Conservation (phyloP, 116 monocot species). For the Thalassia testudinum region DNA sequence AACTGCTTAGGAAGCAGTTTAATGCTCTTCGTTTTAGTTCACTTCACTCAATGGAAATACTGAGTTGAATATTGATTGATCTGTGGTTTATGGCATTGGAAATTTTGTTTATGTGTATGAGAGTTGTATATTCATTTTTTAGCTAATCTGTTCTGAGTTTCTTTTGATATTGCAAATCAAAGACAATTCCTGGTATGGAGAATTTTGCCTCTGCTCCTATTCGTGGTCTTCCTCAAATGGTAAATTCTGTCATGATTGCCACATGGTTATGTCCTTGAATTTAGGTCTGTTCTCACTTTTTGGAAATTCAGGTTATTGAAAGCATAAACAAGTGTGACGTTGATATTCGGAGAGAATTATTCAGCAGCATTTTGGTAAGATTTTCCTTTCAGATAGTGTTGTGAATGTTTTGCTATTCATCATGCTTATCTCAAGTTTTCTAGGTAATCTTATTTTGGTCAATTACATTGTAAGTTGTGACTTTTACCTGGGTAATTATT, state of each 20-base stretch:
- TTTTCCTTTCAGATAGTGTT: not conserved
- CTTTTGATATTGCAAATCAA: constrained; percentile 2
- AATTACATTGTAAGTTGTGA: too few species aligned
- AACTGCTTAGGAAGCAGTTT: too few species aligned
- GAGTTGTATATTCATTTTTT: too few species aligned
- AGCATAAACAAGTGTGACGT: constrained; percentile 96
- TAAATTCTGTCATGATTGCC: constrained; percentile 13
- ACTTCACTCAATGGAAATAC: too few species aligned
- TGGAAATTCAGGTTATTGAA: constrained; percentile 54
- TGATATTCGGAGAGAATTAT: constrained; percentile 86
- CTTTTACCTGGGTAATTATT: too few species aligned
- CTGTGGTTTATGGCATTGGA: too few species aligned
- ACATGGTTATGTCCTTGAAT: not conserved
- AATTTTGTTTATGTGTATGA: too few species aligned
- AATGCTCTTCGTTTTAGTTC: too few species aligned
- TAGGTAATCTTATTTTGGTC: not conserved
- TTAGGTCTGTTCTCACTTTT: not conserved
- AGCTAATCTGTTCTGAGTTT: not conserved
- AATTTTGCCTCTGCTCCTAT: constrained; percentile 28
- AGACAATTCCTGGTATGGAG: constrained; percentile 93
- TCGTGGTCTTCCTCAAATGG: constrained; percentile 86
- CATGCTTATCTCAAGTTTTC: too few species aligned
- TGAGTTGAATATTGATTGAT: too few species aligned
- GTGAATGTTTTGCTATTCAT: too few species aligned
- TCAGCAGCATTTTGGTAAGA: constrained; percentile 83